Evolutionary conservation across 1,139 yeast genomes (phyloP).

Genomic region (Sugiyamaella castrensis): DNA sequence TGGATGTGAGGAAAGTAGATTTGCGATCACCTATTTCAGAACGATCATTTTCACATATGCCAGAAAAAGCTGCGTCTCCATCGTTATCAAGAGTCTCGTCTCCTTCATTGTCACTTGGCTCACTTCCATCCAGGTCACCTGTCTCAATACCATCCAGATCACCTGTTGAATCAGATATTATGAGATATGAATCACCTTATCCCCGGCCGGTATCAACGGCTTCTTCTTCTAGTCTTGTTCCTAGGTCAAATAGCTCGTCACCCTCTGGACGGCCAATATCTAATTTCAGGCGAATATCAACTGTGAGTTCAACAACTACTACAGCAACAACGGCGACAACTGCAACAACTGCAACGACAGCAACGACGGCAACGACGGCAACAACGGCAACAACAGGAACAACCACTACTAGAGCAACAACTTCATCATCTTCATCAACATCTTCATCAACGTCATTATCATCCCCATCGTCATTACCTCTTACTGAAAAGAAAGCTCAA

Average conservation of each 20-base stretch:
- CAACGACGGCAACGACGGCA: constrained; percentile 7
- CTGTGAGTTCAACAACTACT: constrained; percentile 14
- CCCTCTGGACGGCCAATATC: constrained; percentile 3
- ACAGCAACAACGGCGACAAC: constrained; percentile 2
- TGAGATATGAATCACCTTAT: too few relatives aligned
- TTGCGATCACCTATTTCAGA: too few relatives aligned
- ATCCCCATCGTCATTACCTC: too few relatives aligned
- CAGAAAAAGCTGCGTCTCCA: too few relatives aligned
- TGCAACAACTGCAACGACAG: background rate
- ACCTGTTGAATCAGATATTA: too few relatives aligned
- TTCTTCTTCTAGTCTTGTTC: background rate
- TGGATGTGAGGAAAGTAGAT: too few relatives aligned
- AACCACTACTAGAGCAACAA: constrained; percentile 3
- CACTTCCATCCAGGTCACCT: too few relatives aligned
- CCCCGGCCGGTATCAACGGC: constrained; percentile 5
- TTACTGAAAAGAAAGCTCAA: too few relatives aligned
- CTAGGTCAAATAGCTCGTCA: background rate
- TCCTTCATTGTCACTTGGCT: too few relatives aligned
- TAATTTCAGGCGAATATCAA: constrained; percentile 17
- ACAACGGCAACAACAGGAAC: constrained; percentile 1
- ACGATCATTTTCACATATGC: too few relatives aligned
- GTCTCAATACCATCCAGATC: too few relatives aligned
- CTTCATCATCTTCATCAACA: constrained; percentile 1
- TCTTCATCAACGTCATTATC: background rate
- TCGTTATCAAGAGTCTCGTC: too few relatives aligned